Evolutionary conservation across 768 basidiomycete genomes (phyloP), one percentile per base, ranked within the genome.

Genomic region (Auricularia sp.): DNA sequence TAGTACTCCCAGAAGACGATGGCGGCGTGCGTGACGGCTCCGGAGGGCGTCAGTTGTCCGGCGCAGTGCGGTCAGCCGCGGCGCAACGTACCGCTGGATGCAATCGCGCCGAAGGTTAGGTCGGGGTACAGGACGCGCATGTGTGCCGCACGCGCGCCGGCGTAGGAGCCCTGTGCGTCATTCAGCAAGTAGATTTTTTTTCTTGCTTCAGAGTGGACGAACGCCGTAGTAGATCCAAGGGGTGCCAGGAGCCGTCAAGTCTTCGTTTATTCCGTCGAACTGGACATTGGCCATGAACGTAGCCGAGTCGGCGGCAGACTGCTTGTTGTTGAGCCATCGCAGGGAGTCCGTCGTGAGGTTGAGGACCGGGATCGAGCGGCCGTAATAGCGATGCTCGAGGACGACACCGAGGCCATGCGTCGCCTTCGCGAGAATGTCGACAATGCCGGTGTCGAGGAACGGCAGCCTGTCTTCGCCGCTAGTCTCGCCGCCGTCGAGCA

Each of bases 221-320:
- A 92, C 94, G 14, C 96, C 96, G 70, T 96, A 96, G 73, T 96
- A 93, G 64, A 93, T 92, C 91, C 91, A 93, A 8, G 91, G 90
- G 1, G 87, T 87, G 35, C 76, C 77, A 18, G 88, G 84, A 11
- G 91, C 82, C 18, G 87, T 88, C 67, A 92, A 70, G 70, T 90
- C 83, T 69, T 87, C 86, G 1, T 81, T 75, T 61, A 94, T 83
- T 1, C 85, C 88, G 6, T 80, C 74, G 68, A 95, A 88, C 69
- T 86, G 82, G 72, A 96, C 84, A 66, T 87, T 83, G 6, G 81
- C 77, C 84, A 97, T 93, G 71, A 99, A 97, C 74, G 89, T 84
- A 3, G 93, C 94, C 43, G 91, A 93, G 76, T 99, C 96, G 4
- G 90, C 89, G 1, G 91, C 83, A 2, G 94, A 81, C 71, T 98